Evolutionary conservation across 2,329 filamentous ascomycete genomes (phyloP).

Genomic region (Tolypocladium ophioglossoides): DNA sequence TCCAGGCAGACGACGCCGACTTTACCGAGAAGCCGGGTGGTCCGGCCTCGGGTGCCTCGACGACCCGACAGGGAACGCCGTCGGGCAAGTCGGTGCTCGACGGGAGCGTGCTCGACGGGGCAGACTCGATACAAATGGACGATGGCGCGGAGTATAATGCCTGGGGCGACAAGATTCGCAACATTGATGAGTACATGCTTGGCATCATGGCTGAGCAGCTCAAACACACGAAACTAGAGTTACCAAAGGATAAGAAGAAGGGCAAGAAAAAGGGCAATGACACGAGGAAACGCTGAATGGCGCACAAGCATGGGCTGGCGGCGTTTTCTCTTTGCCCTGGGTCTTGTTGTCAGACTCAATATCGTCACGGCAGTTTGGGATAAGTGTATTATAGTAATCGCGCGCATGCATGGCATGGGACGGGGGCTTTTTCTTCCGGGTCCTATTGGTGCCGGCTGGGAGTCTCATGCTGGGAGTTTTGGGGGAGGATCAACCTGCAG

Average conservation of each 20-base stretch:
- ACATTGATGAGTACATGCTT: slow-evolving; percentile 69
- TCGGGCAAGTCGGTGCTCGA: slow-evolving; percentile 24
- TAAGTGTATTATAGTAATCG: background rate
- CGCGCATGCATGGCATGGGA: background rate
- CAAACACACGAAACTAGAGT: slow-evolving; percentile 47
- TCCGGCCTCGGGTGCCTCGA: slow-evolving; percentile 37
- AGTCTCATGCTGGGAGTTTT: background rate
- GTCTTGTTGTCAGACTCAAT: background rate
- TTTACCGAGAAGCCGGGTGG: slow-evolving; percentile 57
- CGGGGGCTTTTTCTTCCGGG: background rate
- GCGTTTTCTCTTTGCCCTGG: background rate
- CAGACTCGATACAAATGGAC: slow-evolving; percentile 21
- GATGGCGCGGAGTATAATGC: slow-evolving; percentile 44
- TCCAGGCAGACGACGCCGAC: slow-evolving; percentile 75
- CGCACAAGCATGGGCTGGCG: background rate
- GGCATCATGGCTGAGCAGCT: slow-evolving; percentile 53
- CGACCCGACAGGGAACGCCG: slow-evolving; percentile 41
- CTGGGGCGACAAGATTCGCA: slow-evolving; percentile 45
- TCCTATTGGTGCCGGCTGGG: background rate
- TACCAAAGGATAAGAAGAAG: slow-evolving; percentile 53
- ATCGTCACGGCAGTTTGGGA: background rate
- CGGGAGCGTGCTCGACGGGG: slow-evolving; percentile 15
- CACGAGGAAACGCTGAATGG: slow-evolving; percentile 34
- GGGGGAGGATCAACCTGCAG: background rate
- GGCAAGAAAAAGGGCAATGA: slow-evolving; percentile 49